phyloP scores from a whole-genome alignment of 192 early-diverging fungal species.

The Lobosporangium transversale region DNA sequence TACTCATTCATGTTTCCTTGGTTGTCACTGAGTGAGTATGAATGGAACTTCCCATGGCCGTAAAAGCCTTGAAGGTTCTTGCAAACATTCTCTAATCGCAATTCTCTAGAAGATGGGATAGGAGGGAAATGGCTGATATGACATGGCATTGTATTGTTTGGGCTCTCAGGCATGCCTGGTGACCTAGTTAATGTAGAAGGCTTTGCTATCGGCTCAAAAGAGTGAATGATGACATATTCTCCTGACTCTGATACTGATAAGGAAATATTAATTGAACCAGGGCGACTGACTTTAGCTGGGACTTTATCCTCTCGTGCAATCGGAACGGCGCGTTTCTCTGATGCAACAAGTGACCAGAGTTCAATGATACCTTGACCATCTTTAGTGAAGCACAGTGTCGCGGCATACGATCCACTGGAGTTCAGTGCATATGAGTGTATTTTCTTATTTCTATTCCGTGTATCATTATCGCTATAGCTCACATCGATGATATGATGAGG shows the following conservation, averaged over 20 bases:
- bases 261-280: not conserved
- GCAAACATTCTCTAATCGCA: not conserved
- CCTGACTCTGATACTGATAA: not conserved
- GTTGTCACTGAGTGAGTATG: not conserved
- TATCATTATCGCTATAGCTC: not conserved
- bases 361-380: not conserved
- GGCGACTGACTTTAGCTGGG: not conserved
- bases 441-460: not conserved
- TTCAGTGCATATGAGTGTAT: not conserved
- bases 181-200: no score
- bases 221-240: not conserved
- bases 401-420: not conserved
- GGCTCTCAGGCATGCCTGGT: not conserved
- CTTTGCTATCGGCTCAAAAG: not conserved
- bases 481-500: slow-evolving; percentile 1
- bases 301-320: not conserved
- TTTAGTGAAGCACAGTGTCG: not conserved
- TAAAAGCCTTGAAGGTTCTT: not conserved
- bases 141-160: slow-evolving; percentile 3
- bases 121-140: not conserved
- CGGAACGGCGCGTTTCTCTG: not conserved
- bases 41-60: not conserved
- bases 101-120: not conserved
- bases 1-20: not conserved
- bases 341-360: not conserved